Base-by-base conservation (phyloP, 2,329 filamentous ascomycete genomes). In the Amphichorda felina region DNA sequence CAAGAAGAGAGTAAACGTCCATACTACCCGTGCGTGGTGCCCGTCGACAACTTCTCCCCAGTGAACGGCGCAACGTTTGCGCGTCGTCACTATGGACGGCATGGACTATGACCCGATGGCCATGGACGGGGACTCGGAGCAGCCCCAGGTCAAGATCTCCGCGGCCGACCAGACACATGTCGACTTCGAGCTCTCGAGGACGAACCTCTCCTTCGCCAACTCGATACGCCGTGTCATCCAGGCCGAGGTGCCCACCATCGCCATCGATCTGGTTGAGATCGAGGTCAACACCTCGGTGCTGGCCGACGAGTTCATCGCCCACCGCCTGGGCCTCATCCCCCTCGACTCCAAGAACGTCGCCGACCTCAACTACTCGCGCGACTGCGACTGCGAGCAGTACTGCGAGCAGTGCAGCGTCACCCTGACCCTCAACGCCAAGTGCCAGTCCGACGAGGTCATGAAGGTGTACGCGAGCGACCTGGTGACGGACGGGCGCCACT, bases 371-470 rank as follows among this genome's bases (percentile, higher is more conserved):
- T 94, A 94, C 63, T 82, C 83, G 33, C 82, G 89, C 51, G 89
- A 96, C 61, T 98, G 91, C 66, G 86, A 94, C 53, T 98, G 91
- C 67, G 89, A 95, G 49, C 81, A 89, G 50, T 86, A 88, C 64
- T 98, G 91, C 66, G 83, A 94, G 45, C 75, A 82, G 48, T 98
- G 91, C 68, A 84, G 82, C 46, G 83, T 96, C 34, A 82, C 78
- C 17, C 73, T 98, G 19, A 80, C 75, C 4, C 71, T 98, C 27
- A 80, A 94, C 51, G 89, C 86, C 29, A 80, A 83, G 53, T 94
- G 87, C 60, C 87, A 78, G 3, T 74, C 75, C 34, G 85, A 91
- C 48, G 82, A 89, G 43, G 81, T 89, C 41, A 91, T 98, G 79
- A 86, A 84, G 51, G 86, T 98, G 8, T 95, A 93, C 54, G 88